Evolutionary conservation across 768 basidiomycete species (phyloP), one percentile per base, ranked within the genome.

Genomic region (Leccinum pellstonianum): DNA sequence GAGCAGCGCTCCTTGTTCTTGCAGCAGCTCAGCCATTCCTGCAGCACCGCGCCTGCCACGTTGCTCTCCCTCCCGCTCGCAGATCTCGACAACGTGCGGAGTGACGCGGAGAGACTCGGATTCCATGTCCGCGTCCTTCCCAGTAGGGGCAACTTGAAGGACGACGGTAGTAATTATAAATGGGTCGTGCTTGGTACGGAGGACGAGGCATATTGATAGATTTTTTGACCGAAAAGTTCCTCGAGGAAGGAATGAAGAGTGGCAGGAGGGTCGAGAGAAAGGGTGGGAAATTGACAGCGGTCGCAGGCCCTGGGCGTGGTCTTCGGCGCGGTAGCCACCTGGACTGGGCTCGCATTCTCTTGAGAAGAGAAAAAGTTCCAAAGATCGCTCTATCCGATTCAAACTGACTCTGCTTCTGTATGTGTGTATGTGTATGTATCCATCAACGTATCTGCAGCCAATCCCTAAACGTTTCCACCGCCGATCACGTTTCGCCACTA

Each of bases 281-380:
- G 2, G 63, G 58, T 8, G 61, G 73, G 62, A 57, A 69, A 81
- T 60, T 73, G 70, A 77, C 73, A 51, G 79, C 78, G 49, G 81
- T 77, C 53, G 84, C 84, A 60, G 80, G 83, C 23, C 23, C 21
- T 23, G 17, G 83, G 81, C 50, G 83, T 79, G n/a, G 76, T 86
- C 17, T 79, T 86, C 19, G 86, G 86, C 43, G 85, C 82, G 43
- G 82, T 85, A 7, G 83, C 83, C 46, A 78, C 83, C 52, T 85
- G 80, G 77, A 82, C 82, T 19, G 83, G 84, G 15, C 76, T 86
- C 55, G 86, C 86, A 33, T 75, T 76, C 77, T 80, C 71, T 64
- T 83, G 62, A 80, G 48, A 27, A 21, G 43, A 19, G 11, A 12
- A 21, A 52, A 46, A 19, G 43, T 6, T 46, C n/a, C 46, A 21